Percentiles rank a stretch among this genome's conserved stretches.
Evolutionary conservation across 305 asterid species (phyloP).

Genomic region (Fraxinus xanthoxyloides): DNA sequence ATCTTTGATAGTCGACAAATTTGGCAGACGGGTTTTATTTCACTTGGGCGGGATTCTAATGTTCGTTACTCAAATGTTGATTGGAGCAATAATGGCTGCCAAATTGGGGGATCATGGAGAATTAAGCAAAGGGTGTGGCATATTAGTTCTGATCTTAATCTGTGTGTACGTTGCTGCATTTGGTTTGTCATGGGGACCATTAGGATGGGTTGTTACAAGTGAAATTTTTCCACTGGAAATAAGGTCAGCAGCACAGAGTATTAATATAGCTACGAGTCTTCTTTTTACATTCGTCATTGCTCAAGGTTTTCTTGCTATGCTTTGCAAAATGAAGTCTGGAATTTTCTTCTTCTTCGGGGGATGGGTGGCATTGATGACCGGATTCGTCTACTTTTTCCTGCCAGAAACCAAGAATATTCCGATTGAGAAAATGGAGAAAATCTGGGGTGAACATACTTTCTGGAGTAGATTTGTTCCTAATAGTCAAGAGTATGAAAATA

Average conservation of each 20-base stretch:
- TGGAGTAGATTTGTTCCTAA: slow-evolving; percentile 24
- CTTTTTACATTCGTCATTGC: slow-evolving; percentile 9
- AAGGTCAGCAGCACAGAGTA: slow-evolving; percentile 28
- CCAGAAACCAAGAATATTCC: slow-evolving; percentile 28
- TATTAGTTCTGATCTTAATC: slow-evolving; percentile 15
- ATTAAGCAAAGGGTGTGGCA: slow-evolving; percentile 21
- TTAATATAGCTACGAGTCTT: slow-evolving; percentile 1
- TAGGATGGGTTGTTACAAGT: slow-evolving; percentile 27
- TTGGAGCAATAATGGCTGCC: slow-evolving; percentile 36
- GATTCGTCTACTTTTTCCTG: slow-evolving; percentile 7
- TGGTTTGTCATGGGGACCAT: slow-evolving; percentile 29
- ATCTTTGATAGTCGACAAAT: slow-evolving; percentile 27
- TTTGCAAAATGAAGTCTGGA: slow-evolving; percentile 17
- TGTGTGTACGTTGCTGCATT: slow-evolving; percentile 20
- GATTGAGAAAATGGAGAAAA: slow-evolving; percentile 26
- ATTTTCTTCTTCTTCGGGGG: slow-evolving; percentile 25
- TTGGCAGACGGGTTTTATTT: slow-evolving; percentile 31
- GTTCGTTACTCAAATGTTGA: slow-evolving; percentile 30
- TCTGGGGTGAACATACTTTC: slow-evolving; percentile 20
- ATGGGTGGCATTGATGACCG: slow-evolving; percentile 25
- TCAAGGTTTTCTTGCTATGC: slow-evolving; percentile 20
- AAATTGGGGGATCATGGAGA: slow-evolving; percentile 34
- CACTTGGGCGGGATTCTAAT: slow-evolving; percentile 30
- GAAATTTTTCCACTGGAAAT: slow-evolving; percentile 27
- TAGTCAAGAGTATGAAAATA: neutral